Base-by-base conservation (phyloP, 805 yeast species). In the Danielozyma ontarioensis region DNA sequence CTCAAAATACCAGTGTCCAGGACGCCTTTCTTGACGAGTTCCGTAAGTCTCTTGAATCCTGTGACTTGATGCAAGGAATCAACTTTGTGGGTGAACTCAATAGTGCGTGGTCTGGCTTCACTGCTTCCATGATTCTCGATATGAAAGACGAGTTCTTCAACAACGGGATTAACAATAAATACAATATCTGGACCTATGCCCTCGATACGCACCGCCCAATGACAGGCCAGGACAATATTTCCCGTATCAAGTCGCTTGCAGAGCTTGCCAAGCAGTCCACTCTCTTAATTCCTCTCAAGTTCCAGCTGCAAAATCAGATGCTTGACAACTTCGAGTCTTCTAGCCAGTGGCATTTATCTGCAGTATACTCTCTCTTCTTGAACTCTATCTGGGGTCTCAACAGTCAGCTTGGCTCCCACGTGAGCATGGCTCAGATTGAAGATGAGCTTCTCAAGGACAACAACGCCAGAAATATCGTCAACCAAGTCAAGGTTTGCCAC, bases 91-190 rank as follows among this genome's bases (percentile, higher is more conserved):
- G 83, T 0, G 96, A 88, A 33, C 44, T 80, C 3, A 95, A 85
- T 50, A 68, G 76, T 15, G 83, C 82, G 0, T 90, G 97, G 97
- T 82, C 87, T 31, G 95, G 95, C 0, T 77, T 83, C 45, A 56
- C 84, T 4, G 53, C 59, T 26, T 66, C 68, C 29, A 43, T 78
- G 40, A 37, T 88, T 16, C 46, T 59, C n/a, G 71, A 68, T 5
- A 32, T 88, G 13, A 65, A 74, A 35, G 96, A 89, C 51, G 94
- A 85, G 46, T 80, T 73, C 45, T 62, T 80, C 45, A 62, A 59
- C 28, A 55, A 51, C 31, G 66, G 64, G 21, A 47, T 39, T 26
- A 51, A 50, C 29, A 56, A 52, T 38, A 66, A 64, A 37, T 45
- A 60, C 35, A 57, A 57, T 34, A 33, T 64, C 7, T 64, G 71